Evolutionary conservation across 768 basidiomycete species (phyloP), one percentile per base, ranked within the genome.

Genomic region (Lactifluus volemus): DNA sequence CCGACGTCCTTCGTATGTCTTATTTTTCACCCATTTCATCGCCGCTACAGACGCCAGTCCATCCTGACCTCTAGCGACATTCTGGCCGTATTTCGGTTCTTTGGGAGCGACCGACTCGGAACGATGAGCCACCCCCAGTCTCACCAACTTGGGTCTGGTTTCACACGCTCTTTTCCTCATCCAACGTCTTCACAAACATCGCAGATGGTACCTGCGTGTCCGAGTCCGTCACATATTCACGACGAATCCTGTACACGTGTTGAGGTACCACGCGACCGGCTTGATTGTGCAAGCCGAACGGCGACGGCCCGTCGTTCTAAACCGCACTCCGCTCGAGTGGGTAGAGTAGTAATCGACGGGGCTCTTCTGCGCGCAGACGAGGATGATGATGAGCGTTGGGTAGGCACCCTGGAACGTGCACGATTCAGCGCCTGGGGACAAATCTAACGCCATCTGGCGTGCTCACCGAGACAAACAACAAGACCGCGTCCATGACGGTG

Each of bases 301-400:
- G 32, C 36, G 55, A 9, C 32, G 32, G 5, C 6, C 32, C 25
- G 5, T 11, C 12, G 1, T 30, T 56, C 25, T 50, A 12, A 57
- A 61, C 29, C 45, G 60, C 42, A 57, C 57, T n/a, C 60, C 44
- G 7, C 39, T 52, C 29, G 60, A 51, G 49, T 52, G 56, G 14
- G 49, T 57, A 50, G 55, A 61, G 44, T 42, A 47, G 19, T 48
- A 38, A 32, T 61, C 55, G 19, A 61, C 50, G 2, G 60, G 60
- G 45, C 60, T 61, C 51, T 61, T 61, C 50, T 61, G 60, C 29
- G 39, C 29, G 39, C 60, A 57, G 50, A 61, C 60, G 8, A 61
- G 60, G 15, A 61, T 45, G 29, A 61, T 45, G n/a, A 61, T 61
- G 45, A 58, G 50, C 44, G 50, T 61, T 25, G 60, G 60, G 42